Percentiles rank a stretch among this genome's conserved stretches.
phyloP scores from a whole-genome alignment of 208 protist species.

The Leishmania gerbilli region DNA sequence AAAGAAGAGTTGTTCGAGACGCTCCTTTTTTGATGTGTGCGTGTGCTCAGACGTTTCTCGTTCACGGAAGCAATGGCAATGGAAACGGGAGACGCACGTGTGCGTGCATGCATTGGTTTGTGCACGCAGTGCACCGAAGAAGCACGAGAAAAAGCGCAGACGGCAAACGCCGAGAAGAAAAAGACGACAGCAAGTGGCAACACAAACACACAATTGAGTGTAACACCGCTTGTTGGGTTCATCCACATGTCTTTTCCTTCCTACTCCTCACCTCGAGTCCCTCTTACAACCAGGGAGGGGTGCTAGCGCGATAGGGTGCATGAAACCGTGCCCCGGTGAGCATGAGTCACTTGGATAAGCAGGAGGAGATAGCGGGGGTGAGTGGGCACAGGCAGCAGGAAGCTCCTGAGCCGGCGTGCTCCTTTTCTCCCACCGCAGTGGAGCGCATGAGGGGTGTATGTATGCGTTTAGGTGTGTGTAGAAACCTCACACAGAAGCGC shows the following conservation, averaged over 20 bases:
- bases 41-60: not conserved
- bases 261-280: not conserved
- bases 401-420: too few species aligned
- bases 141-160: not conserved
- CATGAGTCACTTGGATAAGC: not conserved
- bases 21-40: not conserved
- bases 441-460: not conserved
- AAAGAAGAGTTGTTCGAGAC: not conserved
- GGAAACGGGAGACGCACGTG: not conserved
- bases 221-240: not conserved
- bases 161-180: not conserved
- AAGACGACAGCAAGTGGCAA: not conserved
- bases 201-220: not conserved
- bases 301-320: not conserved
- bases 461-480: constrained; percentile 14
- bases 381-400: not conserved
- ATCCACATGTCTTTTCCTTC: not conserved
- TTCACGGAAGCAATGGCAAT: not conserved
- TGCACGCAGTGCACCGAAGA: not conserved
- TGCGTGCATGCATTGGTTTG: not conserved
- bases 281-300: not conserved
- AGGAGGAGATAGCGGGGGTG: not conserved
- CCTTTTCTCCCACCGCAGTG: not conserved
- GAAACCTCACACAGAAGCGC: not conserved
- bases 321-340: not conserved